Evolutionary conservation across 2,329 filamentous ascomycete genomes (phyloP).

Genomic region (Fusarium newnesense): DNA sequence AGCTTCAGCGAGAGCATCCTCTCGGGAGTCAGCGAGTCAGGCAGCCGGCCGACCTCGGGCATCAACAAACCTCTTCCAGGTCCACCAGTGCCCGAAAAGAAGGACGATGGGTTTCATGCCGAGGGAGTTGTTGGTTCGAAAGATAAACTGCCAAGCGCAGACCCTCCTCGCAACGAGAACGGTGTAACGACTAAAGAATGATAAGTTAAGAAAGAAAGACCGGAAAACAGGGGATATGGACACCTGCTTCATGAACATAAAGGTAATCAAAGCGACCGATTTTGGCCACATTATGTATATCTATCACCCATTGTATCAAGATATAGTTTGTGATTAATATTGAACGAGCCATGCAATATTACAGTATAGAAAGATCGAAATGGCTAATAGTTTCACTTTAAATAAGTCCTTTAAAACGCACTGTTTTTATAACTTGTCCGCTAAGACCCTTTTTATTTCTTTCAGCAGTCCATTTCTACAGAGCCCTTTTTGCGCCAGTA

Average conservation of each 20-base stretch:
- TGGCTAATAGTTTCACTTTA: background rate
- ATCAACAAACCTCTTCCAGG: constrained; percentile 19
- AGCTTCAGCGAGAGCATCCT: constrained; percentile 60
- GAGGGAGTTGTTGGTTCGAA: constrained; percentile 42
- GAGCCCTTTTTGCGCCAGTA: constrained; percentile 18
- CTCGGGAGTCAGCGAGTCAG: constrained; percentile 50
- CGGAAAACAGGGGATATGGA: background rate
- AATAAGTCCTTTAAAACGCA: constrained; percentile 3
- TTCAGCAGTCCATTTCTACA: constrained; percentile 17
- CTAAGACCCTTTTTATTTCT: background rate
- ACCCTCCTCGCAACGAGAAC: constrained; percentile 3
- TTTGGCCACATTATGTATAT: constrained; percentile 2
- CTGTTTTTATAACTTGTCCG: background rate
- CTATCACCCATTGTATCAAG: background rate
- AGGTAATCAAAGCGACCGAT: constrained; percentile 11
- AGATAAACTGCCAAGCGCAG: constrained; percentile 26
- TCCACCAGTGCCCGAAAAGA: constrained; percentile 23
- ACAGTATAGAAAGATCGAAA: background rate
- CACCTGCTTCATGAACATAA: constrained; percentile 12
- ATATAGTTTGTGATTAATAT: constrained; percentile 6
- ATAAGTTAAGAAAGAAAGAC: background rate
- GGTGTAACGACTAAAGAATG: constrained; percentile 21
- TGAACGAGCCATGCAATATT: background rate
- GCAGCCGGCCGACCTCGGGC: constrained; percentile 38
- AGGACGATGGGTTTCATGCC: constrained; percentile 43